These are phyloP conservation scores for Pseudocercospora pini-densiflorae DNA, from an alignment of 2,329 filamentous ascomycete species.

Conservation along the genomic window DNA sequence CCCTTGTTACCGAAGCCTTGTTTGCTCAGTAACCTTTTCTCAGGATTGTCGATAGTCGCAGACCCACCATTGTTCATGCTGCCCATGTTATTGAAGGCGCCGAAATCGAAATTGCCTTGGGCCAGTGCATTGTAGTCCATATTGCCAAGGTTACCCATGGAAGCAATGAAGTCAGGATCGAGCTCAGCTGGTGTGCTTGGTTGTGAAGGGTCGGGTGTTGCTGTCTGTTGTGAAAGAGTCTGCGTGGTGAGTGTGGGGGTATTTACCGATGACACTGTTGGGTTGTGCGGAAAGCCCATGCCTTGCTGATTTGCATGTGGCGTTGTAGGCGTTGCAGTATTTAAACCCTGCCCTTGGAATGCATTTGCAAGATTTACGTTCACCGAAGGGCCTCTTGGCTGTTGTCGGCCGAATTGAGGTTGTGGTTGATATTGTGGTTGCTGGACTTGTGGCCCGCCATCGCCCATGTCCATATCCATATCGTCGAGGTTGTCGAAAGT, in stretches of 20 bases:
- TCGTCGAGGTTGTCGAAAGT: slow-evolving; percentile 71
- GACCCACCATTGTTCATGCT: slow-evolving; percentile 59
- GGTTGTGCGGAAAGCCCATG: slow-evolving; percentile 86
- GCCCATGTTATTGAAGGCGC: slow-evolving; percentile 57
- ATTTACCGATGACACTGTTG: slow-evolving; percentile 95
- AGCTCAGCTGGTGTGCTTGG: slow-evolving; percentile 74
- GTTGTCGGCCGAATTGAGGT: slow-evolving; percentile 60
- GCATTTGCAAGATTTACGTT: slow-evolving; percentile 80
- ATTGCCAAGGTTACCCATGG: slow-evolving; percentile 44
- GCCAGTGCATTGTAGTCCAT: slow-evolving; percentile 42
- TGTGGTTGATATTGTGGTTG: slow-evolving; percentile 51
- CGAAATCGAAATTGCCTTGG: slow-evolving; percentile 44
- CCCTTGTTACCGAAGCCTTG: slow-evolving; percentile 67
- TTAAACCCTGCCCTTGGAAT: slow-evolving; percentile 71
- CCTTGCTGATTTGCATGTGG: slow-evolving; percentile 69
- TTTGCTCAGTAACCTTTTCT: slow-evolving; percentile 85
- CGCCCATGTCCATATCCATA: slow-evolving; percentile 99
- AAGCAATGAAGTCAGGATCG: slow-evolving; percentile 54
- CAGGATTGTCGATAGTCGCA: slow-evolving; percentile 82
- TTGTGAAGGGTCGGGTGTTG: slow-evolving; percentile 68
- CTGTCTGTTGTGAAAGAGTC: slow-evolving; percentile 64
- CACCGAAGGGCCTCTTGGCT: slow-evolving; percentile 68
- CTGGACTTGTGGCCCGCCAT: slow-evolving; percentile 62
- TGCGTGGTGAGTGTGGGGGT: slow-evolving; percentile 88
- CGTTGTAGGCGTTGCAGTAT: slow-evolving; percentile 84